Base-by-base conservation (phyloP, 2,329 filamentous ascomycete genomes). In the Graphiopsis chlorocephala region DNA sequence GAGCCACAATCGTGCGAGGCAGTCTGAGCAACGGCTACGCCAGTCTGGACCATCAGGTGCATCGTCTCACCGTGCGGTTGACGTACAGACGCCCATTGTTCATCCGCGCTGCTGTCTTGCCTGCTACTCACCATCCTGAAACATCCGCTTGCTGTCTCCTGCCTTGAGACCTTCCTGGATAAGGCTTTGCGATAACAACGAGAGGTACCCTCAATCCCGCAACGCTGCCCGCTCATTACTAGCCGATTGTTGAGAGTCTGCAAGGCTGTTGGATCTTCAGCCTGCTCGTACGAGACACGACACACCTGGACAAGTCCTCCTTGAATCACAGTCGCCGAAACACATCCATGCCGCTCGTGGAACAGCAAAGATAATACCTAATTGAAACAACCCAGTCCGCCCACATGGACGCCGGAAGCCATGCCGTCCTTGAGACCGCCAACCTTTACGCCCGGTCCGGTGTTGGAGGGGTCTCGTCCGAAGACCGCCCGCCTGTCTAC, bases 401-500 rank as follows among this genome's bases (percentile, higher is more conserved):
- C 25, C 58, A 71, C 73, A 84, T 84, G 82, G 80, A 83, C 68
- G 68, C 76, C 59, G 70, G 77, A 63, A 74, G 71, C 64, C 69
- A 78, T 67, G 64, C 78, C 60, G 70, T 80, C 66, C 72, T 75
- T 68, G 74, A 79, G 64, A 77, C 79, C 61, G 74, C 81, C 61
- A 69, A 75, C 15, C 74, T 86, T 50, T 75, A 81, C 67, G 78
- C 78, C 28, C 81, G 84, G 67, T 77, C 78, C 42, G 80, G 79
- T 26, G 65, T 67, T 23, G 64, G 63, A 15, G 63, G 70, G 20
- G 65, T 71, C 5, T 68, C 72, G 4, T 64, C 72, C 55, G 38
- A 64, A 61, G n/a, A 69, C 68, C 45, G 85, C 25, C 87, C 87
- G 1, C 77, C 83, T 11, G 79, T 81, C 35, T 98, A 91, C 84